phyloP scores from a whole-genome alignment of 2,329 filamentous ascomycete species.

The Fusarium devonianum region DNA sequence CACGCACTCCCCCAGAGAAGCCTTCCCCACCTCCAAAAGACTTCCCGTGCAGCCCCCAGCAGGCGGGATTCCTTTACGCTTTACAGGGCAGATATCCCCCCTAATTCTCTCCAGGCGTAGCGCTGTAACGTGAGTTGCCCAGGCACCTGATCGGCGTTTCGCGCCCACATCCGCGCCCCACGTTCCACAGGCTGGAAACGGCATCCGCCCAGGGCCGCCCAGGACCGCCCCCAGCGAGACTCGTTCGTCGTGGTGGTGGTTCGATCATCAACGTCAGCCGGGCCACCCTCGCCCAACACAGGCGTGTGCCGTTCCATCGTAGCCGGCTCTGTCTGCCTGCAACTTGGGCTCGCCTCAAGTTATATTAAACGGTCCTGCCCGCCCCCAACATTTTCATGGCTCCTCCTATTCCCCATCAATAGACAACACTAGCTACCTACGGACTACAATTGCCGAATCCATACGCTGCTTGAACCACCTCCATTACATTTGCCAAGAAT shows the following conservation, averaged over 20 bases:
- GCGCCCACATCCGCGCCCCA: slow-evolving; percentile 35
- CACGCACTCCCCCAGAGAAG: slow-evolving; percentile 6
- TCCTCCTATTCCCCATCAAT: slow-evolving; percentile 29
- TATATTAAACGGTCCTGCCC: slow-evolving; percentile 26
- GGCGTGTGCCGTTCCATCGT: too few relatives aligned
- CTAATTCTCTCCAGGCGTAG: slow-evolving; percentile 7
- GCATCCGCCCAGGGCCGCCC: slow-evolving; percentile 25
- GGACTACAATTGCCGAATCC: slow-evolving; percentile 30
- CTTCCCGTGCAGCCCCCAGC: neutral
- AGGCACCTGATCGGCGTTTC: slow-evolving; percentile 30
- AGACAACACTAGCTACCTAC: slow-evolving; percentile 27
- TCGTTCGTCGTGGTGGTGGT: slow-evolving; percentile 23
- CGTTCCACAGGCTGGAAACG: neutral
- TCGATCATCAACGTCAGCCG: slow-evolving; percentile 28
- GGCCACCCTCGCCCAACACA: slow-evolving; percentile 9
- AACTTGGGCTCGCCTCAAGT: neutral
- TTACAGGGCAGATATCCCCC: slow-evolving; percentile 1
- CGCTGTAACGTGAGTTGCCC: slow-evolving; percentile 12
- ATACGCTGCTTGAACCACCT: slow-evolving; percentile 4
- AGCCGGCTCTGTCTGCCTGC: neutral
- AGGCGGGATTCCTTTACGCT: slow-evolving; percentile 11
- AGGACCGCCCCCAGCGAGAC: too few relatives aligned
- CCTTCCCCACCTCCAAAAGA: slow-evolving; percentile 10
- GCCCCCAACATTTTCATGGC: slow-evolving; percentile 21
- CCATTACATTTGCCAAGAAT: slow-evolving; percentile 24